These are phyloP conservation scores for Aspergillus pseudoviridinutans DNA, from an alignment of 2,329 filamentous ascomycete species.

Conservation along the genomic window DNA sequence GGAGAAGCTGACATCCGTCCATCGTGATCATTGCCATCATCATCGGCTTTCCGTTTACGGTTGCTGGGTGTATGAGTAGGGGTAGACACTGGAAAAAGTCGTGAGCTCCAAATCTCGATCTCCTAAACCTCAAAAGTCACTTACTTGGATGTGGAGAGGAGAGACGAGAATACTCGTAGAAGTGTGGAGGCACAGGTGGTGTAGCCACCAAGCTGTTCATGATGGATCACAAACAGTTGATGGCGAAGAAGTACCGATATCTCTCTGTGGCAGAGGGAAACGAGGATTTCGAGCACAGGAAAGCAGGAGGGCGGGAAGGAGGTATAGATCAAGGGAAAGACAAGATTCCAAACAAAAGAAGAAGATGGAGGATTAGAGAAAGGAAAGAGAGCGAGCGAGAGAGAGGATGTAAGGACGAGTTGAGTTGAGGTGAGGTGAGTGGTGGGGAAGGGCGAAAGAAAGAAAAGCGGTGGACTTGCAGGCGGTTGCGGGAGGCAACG, in stretches of 20 bases:
- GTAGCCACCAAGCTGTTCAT: constrained; percentile 61
- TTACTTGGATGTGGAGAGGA: constrained; percentile 59
- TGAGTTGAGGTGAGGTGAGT: constrained; percentile 12
- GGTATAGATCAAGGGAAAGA: constrained; percentile 8
- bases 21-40: constrained; percentile 58
- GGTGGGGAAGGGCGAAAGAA: constrained; percentile 13
- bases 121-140: constrained; percentile 16
- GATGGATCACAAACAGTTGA: constrained; percentile 33
- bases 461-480: constrained; percentile 30
- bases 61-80: constrained; percentile 39
- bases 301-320: neutral
- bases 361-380: neutral
- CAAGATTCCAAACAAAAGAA: neutral
- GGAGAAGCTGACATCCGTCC: constrained; percentile 93
- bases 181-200: constrained; percentile 60
- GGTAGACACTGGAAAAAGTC: constrained; percentile 31
- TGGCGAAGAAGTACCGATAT: constrained; percentile 16
- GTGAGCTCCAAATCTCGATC: constrained; percentile 13
- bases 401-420: constrained; percentile 7
- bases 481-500: constrained; percentile 37
- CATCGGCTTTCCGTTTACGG: constrained; percentile 85
- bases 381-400: constrained; percentile 10
- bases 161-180: constrained; percentile 57
- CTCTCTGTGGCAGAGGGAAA: constrained; percentile 1
- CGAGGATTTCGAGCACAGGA: neutral